A percentile compares a stretch with the other conserved stretches of the same genome.
phyloP scores from a whole-genome alignment of 2,329 filamentous ascomycete species.

The Claviceps lovelessii region DNA sequence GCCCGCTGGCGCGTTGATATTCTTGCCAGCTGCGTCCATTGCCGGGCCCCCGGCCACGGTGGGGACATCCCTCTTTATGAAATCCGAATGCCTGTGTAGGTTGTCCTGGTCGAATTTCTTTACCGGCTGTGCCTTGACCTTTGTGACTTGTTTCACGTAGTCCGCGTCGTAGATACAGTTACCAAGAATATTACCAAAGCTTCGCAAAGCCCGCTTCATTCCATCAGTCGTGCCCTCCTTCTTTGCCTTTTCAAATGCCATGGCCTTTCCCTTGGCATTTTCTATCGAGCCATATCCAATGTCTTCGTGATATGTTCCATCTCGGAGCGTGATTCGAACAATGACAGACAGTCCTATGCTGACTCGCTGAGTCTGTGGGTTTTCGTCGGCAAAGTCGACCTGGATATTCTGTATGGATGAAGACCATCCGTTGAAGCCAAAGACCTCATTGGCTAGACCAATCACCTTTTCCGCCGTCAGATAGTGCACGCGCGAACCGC shows the following conservation, averaged over 20 bases:
- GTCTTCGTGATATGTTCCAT: constrained; percentile 96
- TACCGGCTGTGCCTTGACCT: constrained; percentile 61
- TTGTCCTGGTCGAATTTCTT: constrained; percentile 66
- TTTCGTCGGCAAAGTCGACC: constrained; percentile 90
- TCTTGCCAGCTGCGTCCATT: not conserved
- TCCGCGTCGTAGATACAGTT: constrained; percentile 98
- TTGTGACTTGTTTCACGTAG: constrained; percentile 79
- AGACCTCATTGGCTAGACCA: constrained; percentile 83
- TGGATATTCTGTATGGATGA: constrained; percentile 90
- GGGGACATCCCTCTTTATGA: constrained; percentile 42
- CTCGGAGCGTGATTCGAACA: constrained; percentile 74
- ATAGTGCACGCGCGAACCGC: constrained; percentile 80
- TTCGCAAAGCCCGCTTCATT: constrained; percentile 75
- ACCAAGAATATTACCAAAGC: constrained; percentile 91
- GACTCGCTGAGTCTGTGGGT: constrained; percentile 61
- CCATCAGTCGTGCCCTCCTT: constrained; percentile 95
- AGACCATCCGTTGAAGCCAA: constrained; percentile 96
- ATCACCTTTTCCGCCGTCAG: constrained; percentile 95
- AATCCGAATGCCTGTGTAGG: constrained; percentile 70
- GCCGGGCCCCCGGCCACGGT: constrained; percentile 10
- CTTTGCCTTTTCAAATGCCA: constrained; percentile 95
- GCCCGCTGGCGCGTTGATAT: constrained; percentile 2
- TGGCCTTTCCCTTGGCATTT: constrained; percentile 88
- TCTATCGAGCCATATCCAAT: constrained; percentile 94
- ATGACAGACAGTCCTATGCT: constrained; percentile 80